Evolutionary conservation across 768 basidiomycete species (phyloP), one percentile per base, ranked within the genome.

Genomic region (Trametes elegans): DNA sequence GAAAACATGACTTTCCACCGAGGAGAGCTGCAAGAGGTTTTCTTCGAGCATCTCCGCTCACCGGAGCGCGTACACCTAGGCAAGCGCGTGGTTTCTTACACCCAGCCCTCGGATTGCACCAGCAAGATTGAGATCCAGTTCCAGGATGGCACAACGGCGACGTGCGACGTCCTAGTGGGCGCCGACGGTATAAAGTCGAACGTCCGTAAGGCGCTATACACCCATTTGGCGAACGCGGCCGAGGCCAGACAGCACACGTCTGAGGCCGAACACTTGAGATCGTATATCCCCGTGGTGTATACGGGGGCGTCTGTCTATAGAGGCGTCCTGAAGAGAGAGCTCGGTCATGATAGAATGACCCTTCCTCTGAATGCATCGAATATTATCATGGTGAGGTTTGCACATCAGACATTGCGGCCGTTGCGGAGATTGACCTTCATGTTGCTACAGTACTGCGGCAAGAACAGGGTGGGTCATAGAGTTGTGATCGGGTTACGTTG

Each of bases 91-190:
- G 52, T 41, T 16, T 53, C 55, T 3, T 62, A 61, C 53, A 29
- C 36, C 7, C 16, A 38, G 16, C 46, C 32, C 1, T 26, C 6
- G 5, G 57, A 36, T 18, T 23, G 21, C 26, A n/a, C 52, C 5
- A 55, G 32, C 5, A 43, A 49, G 14, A 53, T 66, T 23, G 41
- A 39, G 14, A 40, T 69, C 13, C 41, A 19, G 24, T 69, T 69
- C 53, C 26, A 50, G n/a, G 68, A 69, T 48, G 65, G 63, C 5
- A 59, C 62, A 7, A 57, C 57, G 1, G 64, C 62, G 8, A 42
- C 29, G 14, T 65, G 62, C 42, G 66, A 69, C 55, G n/a, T 66
- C 23, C 62, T 69, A n/a, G 42, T 68, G 28, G 66, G 65, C 10
- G 57, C 62, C 3, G 68, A 69, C 29, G 68, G 68, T 7, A 49